These are phyloP conservation scores for Pulveroboletus sp. DNA, from an alignment of 768 basidiomycete species.

Conservation along the genomic window DNA sequence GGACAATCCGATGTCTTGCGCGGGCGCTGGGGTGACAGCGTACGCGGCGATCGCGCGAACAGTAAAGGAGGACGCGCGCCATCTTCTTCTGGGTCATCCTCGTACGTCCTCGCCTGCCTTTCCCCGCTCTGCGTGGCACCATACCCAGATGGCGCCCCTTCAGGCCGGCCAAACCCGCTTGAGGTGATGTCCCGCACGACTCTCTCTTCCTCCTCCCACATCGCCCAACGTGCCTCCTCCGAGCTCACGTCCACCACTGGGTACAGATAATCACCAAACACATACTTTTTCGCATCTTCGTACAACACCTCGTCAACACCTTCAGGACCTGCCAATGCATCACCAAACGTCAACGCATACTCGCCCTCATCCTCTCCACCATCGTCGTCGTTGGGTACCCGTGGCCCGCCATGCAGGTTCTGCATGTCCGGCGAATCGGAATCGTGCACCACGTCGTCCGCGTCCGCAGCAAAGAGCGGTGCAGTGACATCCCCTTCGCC, in stretches of 20 bases:
- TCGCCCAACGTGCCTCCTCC: constrained; percentile 31
- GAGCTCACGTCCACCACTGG: constrained; percentile 87
- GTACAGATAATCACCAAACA: constrained; percentile 91
- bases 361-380: constrained; percentile 38
- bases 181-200: constrained; percentile 26
- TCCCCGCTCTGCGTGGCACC: constrained; percentile 25
- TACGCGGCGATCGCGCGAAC: not conserved
- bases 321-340: constrained; percentile 45
- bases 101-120: constrained; percentile 5
- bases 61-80: not conserved
- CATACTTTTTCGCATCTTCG: constrained; percentile 67
- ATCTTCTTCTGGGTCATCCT: constrained; percentile 1
- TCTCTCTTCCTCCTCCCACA: constrained; percentile 31
- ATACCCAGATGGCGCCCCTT: constrained; percentile 12
- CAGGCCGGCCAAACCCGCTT: constrained; percentile 4
- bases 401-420: constrained; percentile 19
- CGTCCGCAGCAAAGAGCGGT: constrained; percentile 67
- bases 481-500: constrained; percentile 60
- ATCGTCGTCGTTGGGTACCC: constrained; percentile 23
- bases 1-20: constrained; percentile 7
- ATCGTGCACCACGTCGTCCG: constrained; percentile 61
- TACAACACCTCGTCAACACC: constrained; percentile 76
- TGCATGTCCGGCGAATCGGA: constrained; percentile 58
- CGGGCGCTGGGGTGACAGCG: constrained; percentile 9
- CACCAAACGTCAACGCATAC: constrained; percentile 26